Percentiles rank a stretch among this genome's conserved stretches.
Conservation (phyloP, 116 monocot species). For the Trichopus zeylanicus region DNA sequence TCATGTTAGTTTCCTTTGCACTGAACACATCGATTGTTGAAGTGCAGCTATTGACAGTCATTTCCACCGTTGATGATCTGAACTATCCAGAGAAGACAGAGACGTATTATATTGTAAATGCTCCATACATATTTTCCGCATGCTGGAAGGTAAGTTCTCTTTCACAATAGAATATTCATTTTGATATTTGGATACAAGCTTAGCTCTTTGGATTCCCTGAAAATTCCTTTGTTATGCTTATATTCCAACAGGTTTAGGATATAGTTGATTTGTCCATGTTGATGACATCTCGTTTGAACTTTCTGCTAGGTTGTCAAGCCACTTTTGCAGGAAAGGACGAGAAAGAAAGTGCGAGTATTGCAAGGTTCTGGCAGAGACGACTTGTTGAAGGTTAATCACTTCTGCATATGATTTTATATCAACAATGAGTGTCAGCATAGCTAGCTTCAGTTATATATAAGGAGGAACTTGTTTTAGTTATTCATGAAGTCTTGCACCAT, state of each 20-base stretch:
- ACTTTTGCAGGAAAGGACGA: slow-evolving; percentile 93
- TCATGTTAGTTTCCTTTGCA: neutral
- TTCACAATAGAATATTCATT: neutral
- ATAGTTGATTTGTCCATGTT: neutral
- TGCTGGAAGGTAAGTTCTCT: slow-evolving; percentile 76
- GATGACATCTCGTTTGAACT: neutral
- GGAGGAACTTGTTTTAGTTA: too few relatives aligned
- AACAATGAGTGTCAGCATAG: neutral
- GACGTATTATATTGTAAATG: slow-evolving; percentile 86
- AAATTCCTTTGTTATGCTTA: too few relatives aligned
- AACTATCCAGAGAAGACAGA: slow-evolving; percentile 96
- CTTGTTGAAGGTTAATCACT: slow-evolving; percentile 53
- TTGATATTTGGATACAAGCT: too few relatives aligned
- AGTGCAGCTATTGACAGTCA: slow-evolving; percentile 62
- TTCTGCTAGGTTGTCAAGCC: slow-evolving; percentile 73
- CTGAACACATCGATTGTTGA: neutral
- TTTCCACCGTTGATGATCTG: slow-evolving; percentile 83
- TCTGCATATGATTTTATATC: neutral
- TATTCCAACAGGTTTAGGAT: too few relatives aligned
- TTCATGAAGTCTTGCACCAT: too few relatives aligned
- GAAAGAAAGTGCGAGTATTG: slow-evolving; percentile 75
- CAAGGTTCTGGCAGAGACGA: slow-evolving; percentile 77
- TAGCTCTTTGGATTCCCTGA: too few relatives aligned
- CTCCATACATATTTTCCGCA: slow-evolving; percentile 85
- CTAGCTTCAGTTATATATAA: too few relatives aligned